A percentile compares a stretch with the other conserved stretches of the same genome.
Conservation (phyloP, 192 early-diverging fungal genomes). For the Umbelopsis sp. region DNA sequence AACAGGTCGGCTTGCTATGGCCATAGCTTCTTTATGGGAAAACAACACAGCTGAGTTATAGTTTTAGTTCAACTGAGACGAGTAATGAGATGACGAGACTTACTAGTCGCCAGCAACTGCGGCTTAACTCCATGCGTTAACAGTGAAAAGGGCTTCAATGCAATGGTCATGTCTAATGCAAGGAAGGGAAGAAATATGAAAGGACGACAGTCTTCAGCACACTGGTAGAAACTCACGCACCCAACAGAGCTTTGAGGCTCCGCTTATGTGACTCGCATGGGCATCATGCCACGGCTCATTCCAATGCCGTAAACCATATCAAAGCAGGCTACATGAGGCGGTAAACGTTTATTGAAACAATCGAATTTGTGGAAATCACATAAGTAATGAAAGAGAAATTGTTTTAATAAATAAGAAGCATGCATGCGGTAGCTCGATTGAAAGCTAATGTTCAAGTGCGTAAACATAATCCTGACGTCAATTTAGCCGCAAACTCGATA, state of each 20-base stretch:
- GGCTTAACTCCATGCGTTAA: neutral
- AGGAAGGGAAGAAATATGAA: neutral
- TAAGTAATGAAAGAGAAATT: neutral
- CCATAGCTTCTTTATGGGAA: neutral
- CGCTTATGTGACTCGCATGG: slow-evolving; percentile 6
- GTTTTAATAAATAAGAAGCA: no score
- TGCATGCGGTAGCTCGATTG: no score
- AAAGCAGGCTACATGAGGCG: no score
- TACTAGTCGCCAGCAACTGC: neutral
- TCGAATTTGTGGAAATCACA: no score
- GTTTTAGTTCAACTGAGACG: neutral
- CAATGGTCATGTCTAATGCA: slow-evolving; percentile 9
- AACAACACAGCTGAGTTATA: neutral
- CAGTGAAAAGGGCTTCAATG: neutral
- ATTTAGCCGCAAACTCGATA: neutral
- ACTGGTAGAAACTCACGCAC: neutral
- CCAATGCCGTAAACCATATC: no score
- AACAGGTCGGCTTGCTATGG: neutral
- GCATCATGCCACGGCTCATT: neutral
- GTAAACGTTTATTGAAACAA: no score
- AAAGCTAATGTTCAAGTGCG: no score
- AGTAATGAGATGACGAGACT: neutral
- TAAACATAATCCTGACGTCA: neutral
- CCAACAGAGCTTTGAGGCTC: neutral
- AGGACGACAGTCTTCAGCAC: neutral